Percentiles rank a stretch among this genome's conserved stretches.
These are phyloP conservation scores for Metarhizium humberi DNA, from an alignment of 2,329 filamentous ascomycete genomes.

Conservation along the genomic window DNA sequence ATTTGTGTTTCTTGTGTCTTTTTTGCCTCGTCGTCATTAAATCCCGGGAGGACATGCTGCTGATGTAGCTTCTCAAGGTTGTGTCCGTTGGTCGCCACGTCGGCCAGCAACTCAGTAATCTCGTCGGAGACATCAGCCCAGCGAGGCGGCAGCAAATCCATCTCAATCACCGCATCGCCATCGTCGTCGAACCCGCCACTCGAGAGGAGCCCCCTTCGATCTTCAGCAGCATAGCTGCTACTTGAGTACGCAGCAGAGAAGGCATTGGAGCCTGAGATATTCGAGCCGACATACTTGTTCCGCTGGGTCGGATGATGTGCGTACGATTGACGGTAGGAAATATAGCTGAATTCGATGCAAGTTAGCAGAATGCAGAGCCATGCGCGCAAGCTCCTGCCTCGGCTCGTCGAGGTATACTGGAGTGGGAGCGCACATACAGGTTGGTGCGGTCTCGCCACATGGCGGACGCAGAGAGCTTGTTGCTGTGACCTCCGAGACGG, in stretches of 20 bases:
- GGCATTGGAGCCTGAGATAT: conserved; percentile 40
- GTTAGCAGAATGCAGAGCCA: not conserved
- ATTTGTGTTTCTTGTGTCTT: conserved; percentile 82
- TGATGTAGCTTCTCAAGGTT: conserved; percentile 88
- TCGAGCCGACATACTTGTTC: conserved; percentile 50
- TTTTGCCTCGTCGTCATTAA: conserved; percentile 90
- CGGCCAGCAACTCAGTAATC: conserved; percentile 70
- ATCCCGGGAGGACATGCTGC: conserved; percentile 92
- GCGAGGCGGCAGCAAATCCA: conserved; percentile 89
- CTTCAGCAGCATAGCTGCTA: conserved; percentile 34
- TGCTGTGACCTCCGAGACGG: conserved; percentile 15
- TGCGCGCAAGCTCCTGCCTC: not conserved
- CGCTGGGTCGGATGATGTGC: conserved; percentile 88
- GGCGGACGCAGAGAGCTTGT: conserved; percentile 42
- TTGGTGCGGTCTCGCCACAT: conserved; percentile 99
- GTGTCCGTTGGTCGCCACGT: conserved; percentile 74
- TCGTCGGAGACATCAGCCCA: conserved; percentile 96
- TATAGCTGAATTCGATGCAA: conserved; percentile 55
- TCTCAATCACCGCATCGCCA: conserved; percentile 93
- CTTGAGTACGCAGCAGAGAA: conserved; percentile 51
- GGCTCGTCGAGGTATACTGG: not conserved
- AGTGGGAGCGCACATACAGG: conserved; percentile 52
- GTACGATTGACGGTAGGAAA: conserved; percentile 98
- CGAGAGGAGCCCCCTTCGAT: conserved; percentile 73
- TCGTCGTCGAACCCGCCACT: conserved; percentile 70